phyloP scores from a whole-genome alignment of 306 rosid species.

The Macrotyloma uniflorum region DNA sequence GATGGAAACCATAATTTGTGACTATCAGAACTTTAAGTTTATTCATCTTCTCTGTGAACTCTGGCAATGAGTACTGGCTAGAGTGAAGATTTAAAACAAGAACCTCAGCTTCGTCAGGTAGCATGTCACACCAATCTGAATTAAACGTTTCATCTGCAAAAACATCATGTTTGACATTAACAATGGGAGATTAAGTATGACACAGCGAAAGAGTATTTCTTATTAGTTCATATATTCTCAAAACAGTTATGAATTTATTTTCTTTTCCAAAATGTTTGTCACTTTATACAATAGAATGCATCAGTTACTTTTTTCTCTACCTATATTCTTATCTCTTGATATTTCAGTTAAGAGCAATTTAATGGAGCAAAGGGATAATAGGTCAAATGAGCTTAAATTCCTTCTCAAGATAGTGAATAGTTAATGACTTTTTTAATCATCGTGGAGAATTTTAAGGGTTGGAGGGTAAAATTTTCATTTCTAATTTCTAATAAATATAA shows the following conservation, averaged over 20 bases:
- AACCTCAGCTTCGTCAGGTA: slow-evolving; percentile 57
- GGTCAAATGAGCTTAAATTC: neutral
- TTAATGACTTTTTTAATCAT: too few species aligned
- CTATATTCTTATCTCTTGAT: neutral
- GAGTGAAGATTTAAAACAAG: slow-evolving; percentile 57
- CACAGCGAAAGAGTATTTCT: neutral
- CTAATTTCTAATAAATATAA: too few species aligned
- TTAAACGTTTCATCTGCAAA: slow-evolving; percentile 61
- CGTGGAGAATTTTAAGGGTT: neutral
- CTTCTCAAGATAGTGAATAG: neutral
- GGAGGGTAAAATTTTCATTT: neutral
- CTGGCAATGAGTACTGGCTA: slow-evolving; percentile 50
- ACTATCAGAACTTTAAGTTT: slow-evolving; percentile 56
- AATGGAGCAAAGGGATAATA: neutral
- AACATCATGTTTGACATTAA: neutral
- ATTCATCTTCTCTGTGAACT: slow-evolving; percentile 51
- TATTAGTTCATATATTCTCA: neutral
- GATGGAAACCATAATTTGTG: slow-evolving; percentile 57
- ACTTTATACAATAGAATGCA: neutral
- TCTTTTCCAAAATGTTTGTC: slow-evolving; percentile 3
- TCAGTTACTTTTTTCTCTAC: neutral
- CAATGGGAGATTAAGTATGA: neutral
- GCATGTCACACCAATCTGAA: slow-evolving; percentile 54
- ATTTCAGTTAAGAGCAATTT: neutral
- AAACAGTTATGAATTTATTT: neutral